Evolutionary conservation across 2,329 filamentous ascomycete species (phyloP), one percentile per base, ranked within the genome.

Genomic region (Didymella exigua): DNA sequence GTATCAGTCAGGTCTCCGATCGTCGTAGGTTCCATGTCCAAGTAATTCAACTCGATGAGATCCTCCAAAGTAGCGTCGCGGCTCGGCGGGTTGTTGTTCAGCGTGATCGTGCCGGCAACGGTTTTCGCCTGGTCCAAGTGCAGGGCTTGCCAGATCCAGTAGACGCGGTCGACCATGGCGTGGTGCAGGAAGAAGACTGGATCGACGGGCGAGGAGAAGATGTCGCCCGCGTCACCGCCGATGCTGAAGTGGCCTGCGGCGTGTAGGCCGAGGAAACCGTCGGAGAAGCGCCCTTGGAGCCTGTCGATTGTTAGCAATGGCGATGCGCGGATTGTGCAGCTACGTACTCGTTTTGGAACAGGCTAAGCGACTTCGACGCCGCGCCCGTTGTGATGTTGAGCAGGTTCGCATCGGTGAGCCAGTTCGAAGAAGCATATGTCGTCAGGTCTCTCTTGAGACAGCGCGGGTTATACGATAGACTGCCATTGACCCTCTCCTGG

Each of bases 331-430:
- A 6, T 4, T 16, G 7, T 7, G 29, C 11, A 1, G 8, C 14
- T 38, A 18, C 49, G 10, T 31, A 49, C 75, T 60, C 59, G 43
- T 67, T 44, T 74, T 72, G 59, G 77, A 80, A 64, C 3, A 36
- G 29, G 3, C 5, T 41, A 26, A 76, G 76, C 57, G 77, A 79
- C 11, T 30, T 45, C 1, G 54, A 56, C 33, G 82, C 82, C 58
- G 81, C 78, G 55, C 85, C 85, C 30, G 84, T 63, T 13, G 81
- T 78, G 2, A 81, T 80, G 54, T 78, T 75, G 61, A 55, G 37
- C 2, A 67, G 36, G 31, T 84, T 78, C 2, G 70, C 51, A 1
- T 33, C 24, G 3, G 57, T 62, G 3, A 59, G 40, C 58, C 59
- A 61, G 3, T 48, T 56, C 4, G 41, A 26, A 1, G 54, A 53